Conservation (phyloP, 1,284 basidiomycete species). For the Pseudomicrostroma phylloplanum region DNA sequence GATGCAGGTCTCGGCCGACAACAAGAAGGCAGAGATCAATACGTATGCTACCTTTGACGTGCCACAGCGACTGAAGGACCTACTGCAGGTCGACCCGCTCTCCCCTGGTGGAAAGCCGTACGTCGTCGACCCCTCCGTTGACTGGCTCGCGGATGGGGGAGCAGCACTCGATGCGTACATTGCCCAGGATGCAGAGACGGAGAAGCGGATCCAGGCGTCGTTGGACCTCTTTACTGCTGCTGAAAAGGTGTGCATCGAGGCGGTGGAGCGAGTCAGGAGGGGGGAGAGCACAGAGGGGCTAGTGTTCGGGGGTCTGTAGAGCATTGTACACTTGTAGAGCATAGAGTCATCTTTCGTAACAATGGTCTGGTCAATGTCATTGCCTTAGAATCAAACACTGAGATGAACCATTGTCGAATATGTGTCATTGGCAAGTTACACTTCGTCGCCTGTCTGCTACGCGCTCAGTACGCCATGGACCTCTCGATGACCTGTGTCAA, state of each 20-base stretch:
- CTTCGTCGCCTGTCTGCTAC: too few relatives aligned
- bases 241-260: conserved; percentile 16
- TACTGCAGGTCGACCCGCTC: not conserved
- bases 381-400: too few relatives aligned
- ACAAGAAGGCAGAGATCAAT: not conserved
- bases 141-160: conserved; percentile 23
- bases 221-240: conserved; percentile 24
- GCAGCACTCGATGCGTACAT: conserved; percentile 18
- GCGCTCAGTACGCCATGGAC: conserved; percentile 15
- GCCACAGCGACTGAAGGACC: too few relatives aligned
- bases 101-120: conserved; percentile 14
- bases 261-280: conserved; percentile 17
- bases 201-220: conserved; percentile 20
- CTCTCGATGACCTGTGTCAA: conserved; percentile 20
- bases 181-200: conserved; percentile 18
- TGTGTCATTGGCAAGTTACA: too few relatives aligned
- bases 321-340: too few relatives aligned
- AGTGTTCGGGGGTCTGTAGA: not conserved
- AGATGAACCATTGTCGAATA: too few relatives aligned
- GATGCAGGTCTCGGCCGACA: conserved; percentile 13
- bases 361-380: too few relatives aligned
- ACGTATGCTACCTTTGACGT: too few relatives aligned
- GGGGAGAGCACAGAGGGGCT: not conserved
- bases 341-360: too few relatives aligned
- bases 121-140: conserved; percentile 14